Evolutionary conservation across 495 filamentous ascomycete genomes (phyloP), one percentile per base, ranked within the genome.

Genomic region (Letharia lupina): DNA sequence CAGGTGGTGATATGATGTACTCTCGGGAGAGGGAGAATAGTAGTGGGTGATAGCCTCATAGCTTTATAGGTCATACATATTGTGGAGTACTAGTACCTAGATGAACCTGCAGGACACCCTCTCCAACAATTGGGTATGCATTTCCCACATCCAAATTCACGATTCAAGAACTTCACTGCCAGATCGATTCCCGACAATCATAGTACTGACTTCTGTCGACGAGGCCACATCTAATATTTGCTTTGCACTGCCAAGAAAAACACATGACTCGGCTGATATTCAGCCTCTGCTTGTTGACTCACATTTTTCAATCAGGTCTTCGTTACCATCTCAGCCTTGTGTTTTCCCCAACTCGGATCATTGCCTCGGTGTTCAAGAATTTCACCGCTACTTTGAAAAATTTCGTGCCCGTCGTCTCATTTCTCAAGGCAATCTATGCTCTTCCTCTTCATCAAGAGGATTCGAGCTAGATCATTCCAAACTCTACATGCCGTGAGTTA

Each of bases 401-500:
- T 18, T 16, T 31, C 59, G 57, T 41, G 44, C 37, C 44, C 45
- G 9, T 40, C 56, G 23, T 61, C 45, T 52, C 35, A 33, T 33
- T 35, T 15, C 54, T 12, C 56, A 54, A 62, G 58, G 60, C 45
- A 62, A 68, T 70, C 69, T 70, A 66, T 50, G 68, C 69, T 72
- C 63, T 61, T 62, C 62, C 69, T 72, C 69, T 64, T 65, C 60
- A 52, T 54, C 62, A 62, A 68, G 65, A 72, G 64, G 68, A 59
- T 54, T 62, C 63, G 70, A 70, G 66, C 66, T 65, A 60, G 71
- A 61, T 44, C 67, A 16, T 45, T 63, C 37, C 68, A 63, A 69
- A 66, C 68, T 59, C 56, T 60, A 66, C 28, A 73, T 73, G 70
- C 70, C 67, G 69, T 72, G 58, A 73, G 68, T 61, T n/a, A 44